Conservation (phyloP, 805 yeast genomes). For the Starmerella ratchasimensis region DNA sequence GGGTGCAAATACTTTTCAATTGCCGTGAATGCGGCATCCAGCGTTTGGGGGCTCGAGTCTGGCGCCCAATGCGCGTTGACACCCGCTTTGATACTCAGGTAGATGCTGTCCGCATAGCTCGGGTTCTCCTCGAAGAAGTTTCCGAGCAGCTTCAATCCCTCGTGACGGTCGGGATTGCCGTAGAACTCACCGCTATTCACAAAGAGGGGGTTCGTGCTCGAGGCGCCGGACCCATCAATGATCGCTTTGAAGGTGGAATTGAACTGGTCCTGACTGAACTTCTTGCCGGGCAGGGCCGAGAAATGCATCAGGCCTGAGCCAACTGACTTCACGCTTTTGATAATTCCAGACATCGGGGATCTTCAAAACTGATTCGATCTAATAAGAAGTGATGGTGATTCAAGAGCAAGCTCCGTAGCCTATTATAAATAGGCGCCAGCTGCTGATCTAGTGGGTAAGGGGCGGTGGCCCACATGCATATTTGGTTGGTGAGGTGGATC, state of each 20-base stretch:
- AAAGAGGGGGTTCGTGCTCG: constrained; percentile 33
- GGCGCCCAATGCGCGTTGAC: constrained; percentile 33
- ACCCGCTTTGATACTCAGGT: constrained; percentile 60
- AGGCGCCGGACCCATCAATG: constrained; percentile 24
- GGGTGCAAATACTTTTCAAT: constrained; percentile 21
- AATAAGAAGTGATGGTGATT: too few relatives aligned
- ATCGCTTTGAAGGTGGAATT: constrained; percentile 42
- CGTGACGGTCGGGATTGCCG: constrained; percentile 36
- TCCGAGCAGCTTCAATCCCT: constrained; percentile 43
- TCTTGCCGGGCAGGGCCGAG: constrained; percentile 48
- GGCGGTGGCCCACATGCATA: too few relatives aligned
- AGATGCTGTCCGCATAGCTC: constrained; percentile 40
- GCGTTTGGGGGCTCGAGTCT: constrained; percentile 36
- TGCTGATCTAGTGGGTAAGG: too few relatives aligned
- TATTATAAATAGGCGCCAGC: too few relatives aligned
- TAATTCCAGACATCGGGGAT: too few relatives aligned
- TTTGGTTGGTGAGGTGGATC: too few relatives aligned
- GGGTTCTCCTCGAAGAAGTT: constrained; percentile 48
- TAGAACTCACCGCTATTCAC: constrained; percentile 73
- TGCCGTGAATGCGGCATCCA: constrained; percentile 37
- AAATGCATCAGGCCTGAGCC: constrained; percentile 60
- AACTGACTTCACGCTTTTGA: too few relatives aligned
- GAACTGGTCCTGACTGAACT: constrained; percentile 41
- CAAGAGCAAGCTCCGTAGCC: too few relatives aligned
- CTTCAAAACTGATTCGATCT: too few relatives aligned